Base-by-base conservation (phyloP, 2,329 filamentous ascomycete species). In the Hymenoscyphus linearis region DNA sequence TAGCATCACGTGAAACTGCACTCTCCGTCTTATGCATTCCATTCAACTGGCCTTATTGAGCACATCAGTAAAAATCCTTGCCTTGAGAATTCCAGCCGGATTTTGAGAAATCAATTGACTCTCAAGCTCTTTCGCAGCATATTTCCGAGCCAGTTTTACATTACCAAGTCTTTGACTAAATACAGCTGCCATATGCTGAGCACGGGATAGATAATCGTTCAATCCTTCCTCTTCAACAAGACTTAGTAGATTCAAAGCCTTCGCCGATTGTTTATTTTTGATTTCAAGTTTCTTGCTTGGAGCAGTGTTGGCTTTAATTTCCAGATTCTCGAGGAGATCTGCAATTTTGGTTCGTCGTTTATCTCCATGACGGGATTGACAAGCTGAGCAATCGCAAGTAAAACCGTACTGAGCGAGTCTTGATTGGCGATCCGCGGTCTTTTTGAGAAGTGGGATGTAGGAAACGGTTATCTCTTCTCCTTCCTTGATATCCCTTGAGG, bases 401-500 rank as follows among this genome's bases (percentile, higher is more conserved):
- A 77, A 77, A 13, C 67, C 68, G 61, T 77, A 76, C 16, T 69
- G 62, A 57, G 60, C 59, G 12, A 75, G 66, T 18, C 67, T 60
- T 37, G 65, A 27, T 34, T 70, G 69, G 10, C 73, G 69, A 27
- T 66, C 62, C 53, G 61, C 53, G 22, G 64, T 68, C 59, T 47
- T 69, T 22, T 67, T 67, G 26, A 64, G 26, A 26, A 63, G 56
- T 10, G 62, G 59, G 7, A 75, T 69, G 64, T 76, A 77, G 22
- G 64, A 71, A 52, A 77, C 71, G 2, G 74, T 75, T 35, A 77
- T 71, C 59, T 77, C 75, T 57, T 76, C 72, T 5, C 72, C 74
- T 31, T 70, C 62, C 10, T 62, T 47, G 37, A 77, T 75, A 27
- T 74, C 69, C 57, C 69, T 67, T 16, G 73, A 61, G 34, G 74